phyloP scores from a whole-genome alignment of 192 early-diverging fungal species.

The Fimicolochytrium jonesii region DNA sequence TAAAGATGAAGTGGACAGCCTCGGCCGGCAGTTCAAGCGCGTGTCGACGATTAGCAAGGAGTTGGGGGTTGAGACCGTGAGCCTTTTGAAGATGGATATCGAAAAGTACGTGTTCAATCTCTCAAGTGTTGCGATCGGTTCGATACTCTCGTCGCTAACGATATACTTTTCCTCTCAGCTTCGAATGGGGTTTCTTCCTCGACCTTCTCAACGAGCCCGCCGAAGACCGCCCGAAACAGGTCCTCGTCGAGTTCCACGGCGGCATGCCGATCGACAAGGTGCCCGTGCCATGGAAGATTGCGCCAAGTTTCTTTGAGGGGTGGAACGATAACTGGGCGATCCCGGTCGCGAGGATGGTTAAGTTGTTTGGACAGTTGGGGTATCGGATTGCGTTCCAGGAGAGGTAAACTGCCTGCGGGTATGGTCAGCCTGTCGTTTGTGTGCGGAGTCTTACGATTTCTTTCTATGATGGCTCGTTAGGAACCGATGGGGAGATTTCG shows the following conservation, averaged over 20 bases:
- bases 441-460: too few species aligned
- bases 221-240: constrained; percentile 11
- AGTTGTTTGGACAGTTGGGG: constrained; percentile 9
- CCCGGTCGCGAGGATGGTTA: not conserved
- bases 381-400: constrained; percentile 9
- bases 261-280: constrained; percentile 3
- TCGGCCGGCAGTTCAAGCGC: constrained; percentile 12
- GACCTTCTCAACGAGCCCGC: constrained; percentile 8
- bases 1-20: constrained; percentile 1
- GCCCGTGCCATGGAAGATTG: not conserved
- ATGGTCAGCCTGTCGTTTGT: too few species aligned
- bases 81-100: constrained; percentile 21
- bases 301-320: constrained; percentile 5
- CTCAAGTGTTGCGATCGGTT: not conserved
- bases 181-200: constrained; percentile 13
- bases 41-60: constrained; percentile 9
- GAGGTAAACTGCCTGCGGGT: too few species aligned
- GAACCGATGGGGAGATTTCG: constrained; percentile 17
- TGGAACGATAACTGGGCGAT: constrained; percentile 9
- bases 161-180: not conserved
- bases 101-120: constrained; percentile 12
- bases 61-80: constrained; percentile 4
- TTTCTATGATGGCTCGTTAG: too few species aligned
- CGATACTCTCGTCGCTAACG: not conserved
- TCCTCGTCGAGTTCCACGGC: constrained; percentile 21